Evolutionary conservation across 768 basidiomycete species (phyloP).

Genomic region (Rhizopogon rudus): DNA sequence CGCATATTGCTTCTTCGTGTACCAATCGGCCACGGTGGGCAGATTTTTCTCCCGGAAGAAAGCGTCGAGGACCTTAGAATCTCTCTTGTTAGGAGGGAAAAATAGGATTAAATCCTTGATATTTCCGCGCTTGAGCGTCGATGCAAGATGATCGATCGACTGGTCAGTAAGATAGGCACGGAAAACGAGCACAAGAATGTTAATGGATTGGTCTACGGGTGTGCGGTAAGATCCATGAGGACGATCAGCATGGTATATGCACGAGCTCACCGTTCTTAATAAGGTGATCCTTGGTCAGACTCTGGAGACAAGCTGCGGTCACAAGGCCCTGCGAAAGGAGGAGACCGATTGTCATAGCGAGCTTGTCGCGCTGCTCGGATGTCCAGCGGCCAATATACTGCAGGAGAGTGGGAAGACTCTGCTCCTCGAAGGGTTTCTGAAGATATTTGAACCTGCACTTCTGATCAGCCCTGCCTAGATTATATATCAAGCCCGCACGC

Average conservation of each 20-base stretch:
- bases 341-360: conserved; percentile 76
- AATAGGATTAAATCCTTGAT: conserved; percentile 83
- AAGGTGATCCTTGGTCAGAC: conserved; percentile 88
- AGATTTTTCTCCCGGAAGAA: conserved; percentile 83
- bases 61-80: conserved; percentile 69
- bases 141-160: conserved; percentile 85
- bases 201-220: conserved; percentile 65
- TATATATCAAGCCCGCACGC: conserved; percentile 6
- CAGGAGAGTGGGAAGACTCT: conserved; percentile 73
- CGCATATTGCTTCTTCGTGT: conserved; percentile 83
- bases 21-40: conserved; percentile 86
- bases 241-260: background rate
- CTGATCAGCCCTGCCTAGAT: conserved; percentile 7
- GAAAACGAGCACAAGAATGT: conserved; percentile 74
- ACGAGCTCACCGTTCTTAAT: conserved; percentile 77
- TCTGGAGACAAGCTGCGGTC: conserved; percentile 70
- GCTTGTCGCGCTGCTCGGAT: conserved; percentile 70
- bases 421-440: conserved; percentile 91
- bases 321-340: conserved; percentile 82
- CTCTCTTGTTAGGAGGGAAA: conserved; percentile 83
- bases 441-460: conserved; percentile 91
- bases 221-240: background rate
- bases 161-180: conserved; percentile 77
- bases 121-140: conserved; percentile 76
- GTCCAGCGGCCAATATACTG: conserved; percentile 91